phyloP scores from a whole-genome alignment of 2,329 filamentous ascomycete genomes.

The Colletotrichum sp. region DNA sequence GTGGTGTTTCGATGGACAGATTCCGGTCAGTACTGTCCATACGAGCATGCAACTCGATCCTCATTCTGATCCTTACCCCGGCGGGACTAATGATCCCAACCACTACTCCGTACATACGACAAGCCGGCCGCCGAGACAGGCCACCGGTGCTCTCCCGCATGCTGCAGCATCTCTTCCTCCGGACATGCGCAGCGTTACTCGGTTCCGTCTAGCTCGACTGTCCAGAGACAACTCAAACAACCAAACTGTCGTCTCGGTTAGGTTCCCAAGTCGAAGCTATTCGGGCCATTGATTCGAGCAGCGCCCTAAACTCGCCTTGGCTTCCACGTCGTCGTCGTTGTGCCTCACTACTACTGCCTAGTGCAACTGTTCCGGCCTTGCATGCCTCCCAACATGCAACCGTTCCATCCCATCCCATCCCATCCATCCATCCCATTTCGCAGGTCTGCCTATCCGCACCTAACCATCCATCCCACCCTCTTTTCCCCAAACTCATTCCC shows the following conservation, averaged over 20 bases:
- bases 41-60: too few relatives aligned
- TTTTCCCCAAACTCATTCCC: conserved; percentile 3
- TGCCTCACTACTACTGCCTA: not conserved
- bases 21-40: not conserved
- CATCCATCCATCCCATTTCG: not conserved
- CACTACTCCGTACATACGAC: too few relatives aligned
- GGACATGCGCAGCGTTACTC: not conserved
- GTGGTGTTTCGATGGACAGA: not conserved
- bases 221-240: not conserved
- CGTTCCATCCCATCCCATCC: not conserved
- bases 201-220: not conserved
- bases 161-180: too few relatives aligned
- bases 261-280: not conserved
- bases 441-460: too few relatives aligned
- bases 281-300: not conserved
- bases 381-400: conserved; percentile 1
- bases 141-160: too few relatives aligned
- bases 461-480: not conserved
- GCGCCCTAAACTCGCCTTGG: too few relatives aligned
- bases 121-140: too few relatives aligned
- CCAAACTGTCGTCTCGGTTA: not conserved
- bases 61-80: too few relatives aligned
- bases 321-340: too few relatives aligned
- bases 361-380: not conserved
- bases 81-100: too few relatives aligned